Percentiles rank a stretch among this genome's conserved stretches.
Evolutionary conservation across 78 protist species (phyloP).

Genomic region (Dictyostelium firmibasis): DNA sequence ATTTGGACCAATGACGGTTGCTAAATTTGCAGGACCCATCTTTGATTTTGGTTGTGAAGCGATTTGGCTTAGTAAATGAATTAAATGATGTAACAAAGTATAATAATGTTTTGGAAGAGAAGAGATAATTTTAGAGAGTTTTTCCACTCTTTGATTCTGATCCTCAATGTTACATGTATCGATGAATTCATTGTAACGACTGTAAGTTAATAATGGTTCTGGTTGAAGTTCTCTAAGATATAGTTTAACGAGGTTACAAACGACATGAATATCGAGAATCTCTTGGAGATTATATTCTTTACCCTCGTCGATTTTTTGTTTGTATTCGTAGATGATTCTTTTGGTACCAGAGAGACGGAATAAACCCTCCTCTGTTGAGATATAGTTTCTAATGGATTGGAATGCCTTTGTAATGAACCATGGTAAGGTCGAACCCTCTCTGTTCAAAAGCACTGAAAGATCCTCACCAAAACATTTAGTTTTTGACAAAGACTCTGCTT

Average conservation of each 20-base stretch:
- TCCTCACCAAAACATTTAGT: constrained; percentile 65
- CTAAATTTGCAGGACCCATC: constrained; percentile 78
- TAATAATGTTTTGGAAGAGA: constrained; percentile 67
- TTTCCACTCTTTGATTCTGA: constrained; percentile 27
- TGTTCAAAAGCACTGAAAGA: background rate
- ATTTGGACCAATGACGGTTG: constrained; percentile 74
- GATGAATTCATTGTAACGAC: constrained; percentile 64
- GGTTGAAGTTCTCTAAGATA: constrained; percentile 72
- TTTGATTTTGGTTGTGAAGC: constrained; percentile 27
- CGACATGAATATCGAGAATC: constrained; percentile 34
- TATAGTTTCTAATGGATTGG: constrained; percentile 13
- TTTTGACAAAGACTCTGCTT: background rate
- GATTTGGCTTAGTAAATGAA: constrained; percentile 40
- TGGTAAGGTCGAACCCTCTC: constrained; percentile 32
- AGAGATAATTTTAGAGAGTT: background rate
- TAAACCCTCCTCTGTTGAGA: constrained; percentile 51
- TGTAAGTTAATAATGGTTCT: constrained; percentile 59
- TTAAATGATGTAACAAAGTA: constrained; percentile 34
- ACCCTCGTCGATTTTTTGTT: constrained; percentile 53
- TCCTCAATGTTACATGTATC: constrained; percentile 63
- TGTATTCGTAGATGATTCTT: constrained; percentile 19
- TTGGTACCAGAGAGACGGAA: constrained; percentile 73
- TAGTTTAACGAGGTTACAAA: constrained; percentile 49
- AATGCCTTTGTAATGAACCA: constrained; percentile 27
- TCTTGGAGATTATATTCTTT: constrained; percentile 44